Conservation (phyloP, 2,329 filamentous ascomycete genomes). For the Pyrenophora tritici-repentis region DNA sequence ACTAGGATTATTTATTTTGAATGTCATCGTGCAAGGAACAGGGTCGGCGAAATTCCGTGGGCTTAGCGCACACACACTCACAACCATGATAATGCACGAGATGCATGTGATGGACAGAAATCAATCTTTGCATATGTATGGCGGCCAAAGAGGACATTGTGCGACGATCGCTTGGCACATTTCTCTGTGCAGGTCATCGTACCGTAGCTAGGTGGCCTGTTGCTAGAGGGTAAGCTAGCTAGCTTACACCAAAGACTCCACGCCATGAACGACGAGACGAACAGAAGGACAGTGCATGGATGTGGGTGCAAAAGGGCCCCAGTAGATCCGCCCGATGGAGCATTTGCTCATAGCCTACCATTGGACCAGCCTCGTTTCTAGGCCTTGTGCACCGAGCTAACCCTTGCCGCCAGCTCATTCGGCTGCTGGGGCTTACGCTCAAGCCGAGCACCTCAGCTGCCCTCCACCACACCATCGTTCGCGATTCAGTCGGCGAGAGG, state of each 20-base stretch:
- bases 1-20: neutral
- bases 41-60: neutral
- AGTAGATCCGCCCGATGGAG: constrained; percentile 14
- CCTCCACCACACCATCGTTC: constrained; percentile 22
- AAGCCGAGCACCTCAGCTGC: constrained; percentile 32
- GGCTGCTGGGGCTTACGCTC: constrained; percentile 8
- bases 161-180: too few relatives aligned
- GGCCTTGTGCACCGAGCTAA: constrained; percentile 11
- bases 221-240: too few relatives aligned
- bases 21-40: neutral
- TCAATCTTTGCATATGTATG: neutral
- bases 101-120: constrained; percentile 3
- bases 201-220: too few relatives aligned
- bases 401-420: constrained; percentile 15
- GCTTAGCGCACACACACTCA: neutral
- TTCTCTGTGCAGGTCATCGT: too few relatives aligned
- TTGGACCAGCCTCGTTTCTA: constrained; percentile 17
- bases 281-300: neutral
- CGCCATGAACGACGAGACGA: constrained; percentile 1
- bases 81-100: neutral
- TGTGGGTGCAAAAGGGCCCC: constrained; percentile 7
- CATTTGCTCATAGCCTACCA: constrained; percentile 9
- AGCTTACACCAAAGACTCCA: too few relatives aligned
- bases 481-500: constrained; percentile 23
- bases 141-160: too few relatives aligned